Evolutionary conservation across 495 filamentous ascomycete species (phyloP).

Genomic region (Ascobolus immersus): DNA sequence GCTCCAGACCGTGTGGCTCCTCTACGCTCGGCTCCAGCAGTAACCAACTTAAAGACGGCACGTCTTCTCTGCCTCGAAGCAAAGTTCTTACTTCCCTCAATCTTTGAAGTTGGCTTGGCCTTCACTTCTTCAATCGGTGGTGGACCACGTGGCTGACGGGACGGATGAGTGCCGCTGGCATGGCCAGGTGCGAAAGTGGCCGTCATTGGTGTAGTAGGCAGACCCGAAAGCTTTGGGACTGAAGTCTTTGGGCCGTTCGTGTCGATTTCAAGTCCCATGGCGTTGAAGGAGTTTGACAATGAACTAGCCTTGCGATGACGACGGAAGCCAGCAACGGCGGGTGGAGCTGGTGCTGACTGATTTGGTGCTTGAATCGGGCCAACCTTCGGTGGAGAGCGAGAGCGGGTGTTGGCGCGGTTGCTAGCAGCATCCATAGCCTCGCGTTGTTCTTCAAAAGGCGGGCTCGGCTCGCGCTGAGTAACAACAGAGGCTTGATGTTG

Average conservation of each 20-base stretch:
- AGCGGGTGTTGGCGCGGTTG: slow-evolving; percentile 16
- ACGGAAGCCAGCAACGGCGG: slow-evolving; percentile 38
- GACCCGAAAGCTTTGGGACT: slow-evolving; percentile 48
- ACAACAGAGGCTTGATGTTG: slow-evolving; percentile 12
- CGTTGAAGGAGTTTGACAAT: slow-evolving; percentile 35
- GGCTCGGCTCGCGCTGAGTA: slow-evolving; percentile 8
- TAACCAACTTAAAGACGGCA: slow-evolving; percentile 72
- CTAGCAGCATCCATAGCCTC: slow-evolving; percentile 18
- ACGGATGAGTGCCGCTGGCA: slow-evolving; percentile 74
- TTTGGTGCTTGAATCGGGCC: slow-evolving; percentile 20
- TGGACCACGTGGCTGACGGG: slow-evolving; percentile 79
- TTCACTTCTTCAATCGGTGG: slow-evolving; percentile 78
- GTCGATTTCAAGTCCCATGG: slow-evolving; percentile 29
- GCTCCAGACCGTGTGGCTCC: slow-evolving; percentile 24
- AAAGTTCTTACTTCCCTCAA: slow-evolving; percentile 98
- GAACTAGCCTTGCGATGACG: slow-evolving; percentile 83
- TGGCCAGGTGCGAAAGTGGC: slow-evolving; percentile 88
- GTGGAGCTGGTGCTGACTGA: slow-evolving; percentile 4
- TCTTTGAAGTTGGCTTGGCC: slow-evolving; percentile 71
- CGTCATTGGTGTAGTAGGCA: slow-evolving; percentile 58
- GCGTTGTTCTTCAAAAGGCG: slow-evolving; percentile 18
- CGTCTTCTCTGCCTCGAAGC: slow-evolving; percentile 74
- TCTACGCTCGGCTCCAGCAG: slow-evolving; percentile 69
- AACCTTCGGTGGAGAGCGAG: slow-evolving; percentile 26
- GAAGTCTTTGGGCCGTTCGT: slow-evolving; percentile 32